A percentile compares a stretch with the other conserved stretches of the same genome.
These are phyloP conservation scores for Aspergillus caelatus DNA, from an alignment of 2,329 filamentous ascomycete genomes.

Conservation along the genomic window DNA sequence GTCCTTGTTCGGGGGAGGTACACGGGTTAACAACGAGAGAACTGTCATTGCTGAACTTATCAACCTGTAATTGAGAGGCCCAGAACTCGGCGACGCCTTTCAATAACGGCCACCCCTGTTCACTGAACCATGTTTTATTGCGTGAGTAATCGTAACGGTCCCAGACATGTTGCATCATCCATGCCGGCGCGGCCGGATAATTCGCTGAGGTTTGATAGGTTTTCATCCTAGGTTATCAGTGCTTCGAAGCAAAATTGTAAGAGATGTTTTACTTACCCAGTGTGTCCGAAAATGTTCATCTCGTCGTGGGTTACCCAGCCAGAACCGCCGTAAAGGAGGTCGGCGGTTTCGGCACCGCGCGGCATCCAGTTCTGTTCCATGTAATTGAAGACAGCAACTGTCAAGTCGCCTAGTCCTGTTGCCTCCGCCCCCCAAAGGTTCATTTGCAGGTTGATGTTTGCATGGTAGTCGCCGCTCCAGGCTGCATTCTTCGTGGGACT, in stretches of 20 bases:
- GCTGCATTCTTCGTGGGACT: constrained; percentile 45
- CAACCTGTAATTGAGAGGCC: constrained; percentile 56
- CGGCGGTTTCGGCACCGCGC: constrained; percentile 56
- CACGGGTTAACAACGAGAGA: constrained; percentile 61
- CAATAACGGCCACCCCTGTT: constrained; percentile 55
- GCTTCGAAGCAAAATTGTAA: background rate
- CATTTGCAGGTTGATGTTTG: constrained; percentile 65
- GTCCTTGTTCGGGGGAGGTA: constrained; percentile 61
- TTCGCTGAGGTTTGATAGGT: constrained; percentile 43
- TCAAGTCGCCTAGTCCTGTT: constrained; percentile 52
- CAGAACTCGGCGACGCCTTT: constrained; percentile 60
- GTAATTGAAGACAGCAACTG: constrained; percentile 54
- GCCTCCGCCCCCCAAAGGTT: constrained; percentile 62
- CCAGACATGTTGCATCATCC: constrained; percentile 64
- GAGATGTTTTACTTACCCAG: constrained; percentile 33
- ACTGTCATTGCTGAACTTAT: constrained; percentile 54
- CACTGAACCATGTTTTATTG: constrained; percentile 49
- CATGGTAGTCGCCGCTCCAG: constrained; percentile 61
- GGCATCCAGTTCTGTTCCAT: constrained; percentile 59
- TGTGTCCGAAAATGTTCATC: constrained; percentile 62
- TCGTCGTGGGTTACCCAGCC: constrained; percentile 62
- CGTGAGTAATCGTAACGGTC: constrained; percentile 60
- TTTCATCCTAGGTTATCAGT: constrained; percentile 40
- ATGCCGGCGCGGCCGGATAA: constrained; percentile 50
- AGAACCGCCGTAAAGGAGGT: constrained; percentile 55